Evolutionary conservation across 108 stramenopile species (phyloP).

Genomic region (Chaetoceros muelleri): DNA sequence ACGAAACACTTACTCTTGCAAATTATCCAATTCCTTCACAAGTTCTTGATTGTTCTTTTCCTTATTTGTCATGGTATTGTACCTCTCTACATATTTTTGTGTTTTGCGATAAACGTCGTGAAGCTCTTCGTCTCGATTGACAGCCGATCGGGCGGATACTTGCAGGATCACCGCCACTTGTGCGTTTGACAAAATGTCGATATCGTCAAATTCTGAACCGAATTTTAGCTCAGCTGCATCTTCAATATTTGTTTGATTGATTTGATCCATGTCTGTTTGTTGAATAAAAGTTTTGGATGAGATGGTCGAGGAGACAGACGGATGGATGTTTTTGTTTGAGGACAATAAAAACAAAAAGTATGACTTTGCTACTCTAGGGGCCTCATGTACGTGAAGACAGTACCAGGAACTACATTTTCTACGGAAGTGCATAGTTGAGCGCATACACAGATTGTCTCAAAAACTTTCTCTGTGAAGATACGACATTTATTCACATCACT

Average conservation of each 20-base stretch:
- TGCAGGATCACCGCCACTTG: conserved; percentile 84
- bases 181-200: conserved; percentile 75
- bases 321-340: no score
- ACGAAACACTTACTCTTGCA: conserved; percentile 53
- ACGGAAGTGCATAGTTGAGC: no score
- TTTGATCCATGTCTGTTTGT: neutral
- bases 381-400: no score
- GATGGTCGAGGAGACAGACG: no score
- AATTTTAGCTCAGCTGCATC: conserved; percentile 78
- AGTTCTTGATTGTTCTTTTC: conserved; percentile 82
- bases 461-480: no score
- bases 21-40: conserved; percentile 81
- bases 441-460: no score
- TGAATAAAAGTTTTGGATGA: no score
- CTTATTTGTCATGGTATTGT: conserved; percentile 82
- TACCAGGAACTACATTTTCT: no score
- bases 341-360: no score
- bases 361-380: no score
- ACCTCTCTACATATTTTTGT: conserved; percentile 77
- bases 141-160: conserved; percentile 59
- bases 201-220: conserved; percentile 70
- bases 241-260: conserved; percentile 18
- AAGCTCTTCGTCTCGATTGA: conserved; percentile 69
- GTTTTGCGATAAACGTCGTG: conserved; percentile 83
- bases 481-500: no score